Percentiles rank a stretch among this genome's conserved stretches.
Conservation (phyloP, 371 early-diverging fungal genomes). For the Mortierella sp. region DNA sequence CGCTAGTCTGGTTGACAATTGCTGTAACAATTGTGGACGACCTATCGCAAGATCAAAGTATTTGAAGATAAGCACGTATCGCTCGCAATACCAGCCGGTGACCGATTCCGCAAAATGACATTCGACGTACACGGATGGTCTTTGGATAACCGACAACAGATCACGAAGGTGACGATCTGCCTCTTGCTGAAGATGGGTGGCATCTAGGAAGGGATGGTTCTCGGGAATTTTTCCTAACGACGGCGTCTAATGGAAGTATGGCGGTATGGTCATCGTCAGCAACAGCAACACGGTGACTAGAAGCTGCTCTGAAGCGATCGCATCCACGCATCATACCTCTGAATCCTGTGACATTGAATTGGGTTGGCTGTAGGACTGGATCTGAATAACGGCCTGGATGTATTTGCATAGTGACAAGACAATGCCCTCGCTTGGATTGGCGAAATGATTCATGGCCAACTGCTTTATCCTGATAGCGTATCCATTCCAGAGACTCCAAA, state of each 20-base stretch:
- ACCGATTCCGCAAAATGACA: no score
- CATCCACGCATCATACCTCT: constrained; percentile 6
- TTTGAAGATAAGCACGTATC: no score
- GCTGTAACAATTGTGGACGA: constrained; percentile 49
- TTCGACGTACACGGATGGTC: constrained; percentile 39
- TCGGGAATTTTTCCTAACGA: constrained; percentile 26
- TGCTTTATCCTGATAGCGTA: constrained; percentile 45
- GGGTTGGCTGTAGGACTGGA: constrained; percentile 40
- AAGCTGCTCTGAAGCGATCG: not conserved
- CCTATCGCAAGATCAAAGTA: constrained; percentile 8
- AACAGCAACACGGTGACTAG: no score
- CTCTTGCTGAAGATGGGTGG: constrained; percentile 22
- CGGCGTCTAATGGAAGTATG: constrained; percentile 2
- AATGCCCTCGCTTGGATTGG: constrained; percentile 23
- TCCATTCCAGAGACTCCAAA: constrained; percentile 51
- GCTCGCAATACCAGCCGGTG: no score
- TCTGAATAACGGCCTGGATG: constrained; percentile 39
- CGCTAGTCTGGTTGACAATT: constrained; percentile 42
- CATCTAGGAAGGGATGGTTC: constrained; percentile 32
- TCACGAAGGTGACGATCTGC: constrained; percentile 37
- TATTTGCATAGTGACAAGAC: constrained; percentile 36
- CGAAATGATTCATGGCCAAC: constrained; percentile 20
- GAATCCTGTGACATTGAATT: constrained; percentile 22
- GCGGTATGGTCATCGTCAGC: not conserved
- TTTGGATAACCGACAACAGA: constrained; percentile 30